Evolutionary conservation across 1,284 basidiomycete genomes (phyloP), one percentile per base, ranked within the genome.

Genomic region (Trametes versicolor): DNA sequence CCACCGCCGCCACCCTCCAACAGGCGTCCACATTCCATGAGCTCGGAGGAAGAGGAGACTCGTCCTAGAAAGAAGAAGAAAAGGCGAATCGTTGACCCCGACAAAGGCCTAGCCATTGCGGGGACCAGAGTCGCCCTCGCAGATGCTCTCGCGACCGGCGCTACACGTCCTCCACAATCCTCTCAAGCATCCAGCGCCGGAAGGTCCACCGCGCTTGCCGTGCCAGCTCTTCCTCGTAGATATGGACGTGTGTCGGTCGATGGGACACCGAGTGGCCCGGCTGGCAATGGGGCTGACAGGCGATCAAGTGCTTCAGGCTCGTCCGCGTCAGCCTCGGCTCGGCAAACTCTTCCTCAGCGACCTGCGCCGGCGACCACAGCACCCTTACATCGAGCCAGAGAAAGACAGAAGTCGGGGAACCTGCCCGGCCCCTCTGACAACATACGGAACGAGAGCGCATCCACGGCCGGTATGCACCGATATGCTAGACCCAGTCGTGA

Each of bases 61-160:
- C 59, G 60, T 5, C 60, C 58, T 2, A 59, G 34, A 37, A 66
- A 69, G 58, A 64, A 61, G 61, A 64, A 63, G 54, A 58, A 58
- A 53, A 61, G 48, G 39, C 36, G 25, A 8, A 64, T 64, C 36
- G 6, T 62, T 12, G 37, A 65, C 25, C 58, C 66, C 2, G 53
- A 66, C 13, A 52, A 41, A 29, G 65, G 36, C 10, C 9, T 7
- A 4, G 63, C 60, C 2, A 19, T 23, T 8, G 60, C 66, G 21
- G 39, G 50, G 23, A 62, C 63, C 1, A 45, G 43, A 34, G 56
- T 62, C 9, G 54, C 58, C 6, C 58, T 60, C 27, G 21, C 19
- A 39, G 52, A 50, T 15, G 36, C 37, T n/a, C 37, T 27, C n/a
- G 27, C 58, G 8, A n/a, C 49, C n/a, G 34, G 27, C 43, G 37